Base-by-base conservation (phyloP, 768 basidiomycete species). In the Russula vinacea region DNA sequence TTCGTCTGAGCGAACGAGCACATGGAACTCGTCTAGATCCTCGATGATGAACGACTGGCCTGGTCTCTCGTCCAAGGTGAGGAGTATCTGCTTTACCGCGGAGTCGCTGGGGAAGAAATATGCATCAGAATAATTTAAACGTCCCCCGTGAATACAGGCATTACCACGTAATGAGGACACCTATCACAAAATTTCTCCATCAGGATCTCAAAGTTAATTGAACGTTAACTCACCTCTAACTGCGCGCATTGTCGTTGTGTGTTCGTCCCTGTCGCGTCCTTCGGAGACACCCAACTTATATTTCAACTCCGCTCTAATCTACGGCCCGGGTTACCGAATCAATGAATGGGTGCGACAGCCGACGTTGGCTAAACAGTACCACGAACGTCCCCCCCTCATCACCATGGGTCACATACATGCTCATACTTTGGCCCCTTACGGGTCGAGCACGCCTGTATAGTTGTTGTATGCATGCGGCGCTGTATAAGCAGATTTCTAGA, bases 11-110 rank as follows among this genome's bases (percentile, higher is more conserved):
- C 89, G 89, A 73, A 94, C 88, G 58, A 94, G 84, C 2, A 94
- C 70, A 75, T 93, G 90, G 66, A 84, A 82, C 69, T 92, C 90
- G 71, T 94, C 92, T 29, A 94, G 74, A 70, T 94, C 92, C 69
- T 93, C 89, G 65, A 94, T 90, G 67, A 94, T 87, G 73, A 94
- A 94, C 59, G 80, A 83, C 10, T 83, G 79, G 22, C 54, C 54
- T 22, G 64, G 64, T 71, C 82, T 86, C 71, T 93, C 89, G 72
- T 94, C 90, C 86, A 94, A 84, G 39, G 84, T 78, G 57, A 92
- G 78, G 40, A 94, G 79, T 60, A 94, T 92, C 72, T 93, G 90
- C 75, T 94, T 94, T 64, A 94, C 92, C 1, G 91, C 92, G 1
- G 90, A 85, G 73, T 94, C 92, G 71, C 92, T 93, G 70, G 29